Evolutionary conservation across 1,284 basidiomycete species (phyloP).

Genomic region (Trichosporon ovoides): DNA sequence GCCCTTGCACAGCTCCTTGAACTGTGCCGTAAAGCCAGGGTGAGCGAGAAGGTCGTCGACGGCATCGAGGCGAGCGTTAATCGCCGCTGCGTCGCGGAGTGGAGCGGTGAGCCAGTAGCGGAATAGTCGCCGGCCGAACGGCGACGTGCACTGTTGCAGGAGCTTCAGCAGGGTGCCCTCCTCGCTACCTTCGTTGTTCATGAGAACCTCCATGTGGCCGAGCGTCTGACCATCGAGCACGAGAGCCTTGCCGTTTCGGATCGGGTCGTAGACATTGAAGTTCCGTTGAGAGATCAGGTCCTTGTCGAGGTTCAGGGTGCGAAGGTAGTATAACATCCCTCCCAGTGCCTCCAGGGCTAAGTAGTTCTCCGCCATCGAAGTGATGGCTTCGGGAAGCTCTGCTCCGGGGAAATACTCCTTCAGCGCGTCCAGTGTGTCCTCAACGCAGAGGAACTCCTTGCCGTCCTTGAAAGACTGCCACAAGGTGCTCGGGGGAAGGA

Average conservation of each 20-base stretch:
- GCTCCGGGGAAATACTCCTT: constrained; percentile 58
- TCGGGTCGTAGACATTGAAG: constrained; percentile 93
- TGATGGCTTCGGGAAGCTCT: constrained; percentile 67
- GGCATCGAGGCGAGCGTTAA: constrained; percentile 83
- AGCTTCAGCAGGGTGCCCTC: constrained; percentile 81
- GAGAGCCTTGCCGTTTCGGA: constrained; percentile 75
- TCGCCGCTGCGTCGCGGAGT: constrained; percentile 68
- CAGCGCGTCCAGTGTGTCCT: constrained; percentile 66
- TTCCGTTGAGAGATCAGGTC: constrained; percentile 89
- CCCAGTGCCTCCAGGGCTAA: constrained; percentile 77
- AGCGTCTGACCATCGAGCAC: constrained; percentile 88
- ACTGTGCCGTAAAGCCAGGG: constrained; percentile 67
- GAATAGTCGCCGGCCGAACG: constrained; percentile 56
- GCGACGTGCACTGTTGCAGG: constrained; percentile 77
- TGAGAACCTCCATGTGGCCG: constrained; percentile 84
- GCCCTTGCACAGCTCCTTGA: constrained; percentile 67
- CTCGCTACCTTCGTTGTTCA: constrained; percentile 85
- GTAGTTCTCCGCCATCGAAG: constrained; percentile 61
- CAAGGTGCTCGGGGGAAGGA: constrained; percentile 70
- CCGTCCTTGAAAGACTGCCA: constrained; percentile 71
- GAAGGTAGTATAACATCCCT: constrained; percentile 84
- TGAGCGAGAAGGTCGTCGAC: constrained; percentile 80
- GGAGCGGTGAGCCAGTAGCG: constrained; percentile 83
- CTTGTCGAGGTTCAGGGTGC: constrained; percentile 86
- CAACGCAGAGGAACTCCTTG: constrained; percentile 71